phyloP scores from a whole-genome alignment of 2,329 filamentous ascomycete genomes.

The Tolypocladium endophyticum region DNA sequence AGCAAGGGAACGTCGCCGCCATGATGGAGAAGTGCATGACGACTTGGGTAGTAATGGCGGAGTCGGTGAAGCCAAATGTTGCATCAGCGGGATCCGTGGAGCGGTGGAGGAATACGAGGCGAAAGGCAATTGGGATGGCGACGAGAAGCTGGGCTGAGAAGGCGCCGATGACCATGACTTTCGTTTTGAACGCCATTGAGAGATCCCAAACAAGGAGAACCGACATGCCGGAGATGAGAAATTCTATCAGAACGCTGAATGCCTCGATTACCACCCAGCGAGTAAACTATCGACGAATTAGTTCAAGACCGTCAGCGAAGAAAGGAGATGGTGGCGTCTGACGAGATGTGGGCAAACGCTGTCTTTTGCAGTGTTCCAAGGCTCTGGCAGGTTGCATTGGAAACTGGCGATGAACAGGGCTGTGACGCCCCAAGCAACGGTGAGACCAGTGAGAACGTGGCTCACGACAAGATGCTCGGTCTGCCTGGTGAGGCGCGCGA shows the following conservation, averaged over 20 bases:
- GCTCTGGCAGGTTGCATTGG: constrained; percentile 3
- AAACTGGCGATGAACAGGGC: constrained; percentile 5
- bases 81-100: not conserved
- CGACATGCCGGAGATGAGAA: constrained; percentile 6
- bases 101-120: constrained; percentile 2
- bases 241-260: constrained; percentile 6
- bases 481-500: constrained; percentile 6
- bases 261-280: constrained; percentile 6
- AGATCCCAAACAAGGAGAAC: constrained; percentile 7
- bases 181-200: constrained; percentile 6
- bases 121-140: constrained; percentile 6
- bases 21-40: constrained; percentile 11
- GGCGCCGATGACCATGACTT: constrained; percentile 7
- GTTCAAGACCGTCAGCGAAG: too few relatives aligned
- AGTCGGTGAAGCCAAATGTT: constrained; percentile 1
- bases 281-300: constrained; percentile 1
- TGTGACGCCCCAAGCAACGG: constrained; percentile 2
- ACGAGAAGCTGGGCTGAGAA: constrained; percentile 10
- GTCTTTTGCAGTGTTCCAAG: constrained; percentile 3
- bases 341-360: constrained; percentile 2
- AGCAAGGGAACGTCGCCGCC: constrained; percentile 10
- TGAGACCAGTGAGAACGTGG: constrained; percentile 2
- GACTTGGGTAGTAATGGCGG: constrained; percentile 6
- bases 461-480: constrained; percentile 5
- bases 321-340: not conserved